phyloP scores from a whole-genome alignment of 305 asterid species.

The Euphrasia arctica region DNA sequence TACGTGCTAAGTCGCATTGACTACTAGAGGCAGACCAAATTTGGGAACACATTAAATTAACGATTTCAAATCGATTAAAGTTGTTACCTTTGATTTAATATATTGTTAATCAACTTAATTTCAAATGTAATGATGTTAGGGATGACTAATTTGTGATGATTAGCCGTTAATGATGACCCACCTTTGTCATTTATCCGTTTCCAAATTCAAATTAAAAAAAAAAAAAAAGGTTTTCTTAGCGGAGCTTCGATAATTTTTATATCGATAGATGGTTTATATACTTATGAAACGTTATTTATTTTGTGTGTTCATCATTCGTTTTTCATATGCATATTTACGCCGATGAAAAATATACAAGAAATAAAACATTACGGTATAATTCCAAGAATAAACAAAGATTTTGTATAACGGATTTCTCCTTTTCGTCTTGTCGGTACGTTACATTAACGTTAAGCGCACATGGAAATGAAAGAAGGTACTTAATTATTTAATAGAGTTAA shows the following conservation, averaged over 20 bases:
- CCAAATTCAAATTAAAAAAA: not conserved
- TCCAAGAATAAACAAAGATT: not conserved
- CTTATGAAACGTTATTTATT: not conserved
- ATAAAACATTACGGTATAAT: not conserved
- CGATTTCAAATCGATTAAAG: too few relatives aligned
- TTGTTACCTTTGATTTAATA: too few relatives aligned
- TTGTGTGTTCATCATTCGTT: too few relatives aligned
- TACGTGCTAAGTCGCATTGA: too few relatives aligned
- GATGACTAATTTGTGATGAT: slow-evolving; percentile 22
- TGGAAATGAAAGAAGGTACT: not conserved
- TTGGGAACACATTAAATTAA: too few relatives aligned
- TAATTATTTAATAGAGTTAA: too few relatives aligned
- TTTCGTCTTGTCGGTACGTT: too few relatives aligned
- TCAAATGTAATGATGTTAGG: slow-evolving; percentile 5
- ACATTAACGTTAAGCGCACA: not conserved
- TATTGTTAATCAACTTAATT: slow-evolving; percentile 3
- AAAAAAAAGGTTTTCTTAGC: not conserved
- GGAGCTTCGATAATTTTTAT: too few relatives aligned
- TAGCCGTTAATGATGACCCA: slow-evolving; percentile 23
- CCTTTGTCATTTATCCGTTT: slow-evolving; percentile 8
- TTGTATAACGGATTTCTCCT: too few relatives aligned
- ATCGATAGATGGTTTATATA: not conserved
- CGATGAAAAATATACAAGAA: not conserved
- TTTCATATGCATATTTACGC: too few relatives aligned
- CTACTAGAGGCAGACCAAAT: too few relatives aligned